Conservation (phyloP, 176 grass and related monocot species). For the Oryza glumipatula region DNA sequence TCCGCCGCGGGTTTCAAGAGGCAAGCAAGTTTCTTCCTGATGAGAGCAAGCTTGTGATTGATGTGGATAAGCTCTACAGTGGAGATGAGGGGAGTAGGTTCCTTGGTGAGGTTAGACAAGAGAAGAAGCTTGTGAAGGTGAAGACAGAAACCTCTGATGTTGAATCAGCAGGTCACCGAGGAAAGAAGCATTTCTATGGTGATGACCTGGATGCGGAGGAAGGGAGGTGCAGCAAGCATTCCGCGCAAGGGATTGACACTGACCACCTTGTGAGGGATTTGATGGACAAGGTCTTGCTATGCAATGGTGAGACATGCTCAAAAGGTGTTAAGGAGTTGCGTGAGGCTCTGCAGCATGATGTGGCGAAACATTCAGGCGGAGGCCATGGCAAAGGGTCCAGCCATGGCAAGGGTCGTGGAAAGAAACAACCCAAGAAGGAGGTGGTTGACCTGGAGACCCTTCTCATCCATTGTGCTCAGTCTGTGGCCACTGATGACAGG, state of each 20-base stretch:
- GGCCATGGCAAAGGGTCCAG: slow-evolving; percentile 59
- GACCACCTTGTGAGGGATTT: slow-evolving; percentile 76
- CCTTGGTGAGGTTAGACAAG: slow-evolving; percentile 5
- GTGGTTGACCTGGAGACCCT: slow-evolving; percentile 87
- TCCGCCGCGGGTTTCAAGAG: slow-evolving; percentile 66
- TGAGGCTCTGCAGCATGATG: slow-evolving; percentile 61
- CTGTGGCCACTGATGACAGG: slow-evolving; percentile 72
- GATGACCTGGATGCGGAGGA: slow-evolving; percentile 82
- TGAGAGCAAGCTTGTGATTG: slow-evolving; percentile 68
- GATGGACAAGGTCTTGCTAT: slow-evolving; percentile 90
- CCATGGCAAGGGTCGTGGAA: slow-evolving; percentile 69
- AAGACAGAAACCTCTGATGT: slow-evolving; percentile 45
- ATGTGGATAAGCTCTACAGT: slow-evolving; percentile 43
- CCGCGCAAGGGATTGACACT: slow-evolving; percentile 50
- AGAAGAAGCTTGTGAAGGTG: slow-evolving; percentile 41
- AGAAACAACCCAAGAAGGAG: slow-evolving; percentile 78
- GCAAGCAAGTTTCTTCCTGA: slow-evolving; percentile 69
- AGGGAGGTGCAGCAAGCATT: slow-evolving; percentile 83
- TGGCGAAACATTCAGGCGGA: slow-evolving; percentile 41
- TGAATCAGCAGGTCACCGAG: slow-evolving; percentile 41
- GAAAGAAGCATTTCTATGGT: slow-evolving; percentile 74
- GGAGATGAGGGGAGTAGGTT: neutral
- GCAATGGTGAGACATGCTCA: slow-evolving; percentile 64
- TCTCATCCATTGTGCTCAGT: slow-evolving; percentile 85
- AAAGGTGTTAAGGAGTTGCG: slow-evolving; percentile 69